Percentiles rank a stretch among this genome's conserved stretches.
Conservation (phyloP, 495 filamentous ascomycete genomes). For the Aspergillus campestris region DNA sequence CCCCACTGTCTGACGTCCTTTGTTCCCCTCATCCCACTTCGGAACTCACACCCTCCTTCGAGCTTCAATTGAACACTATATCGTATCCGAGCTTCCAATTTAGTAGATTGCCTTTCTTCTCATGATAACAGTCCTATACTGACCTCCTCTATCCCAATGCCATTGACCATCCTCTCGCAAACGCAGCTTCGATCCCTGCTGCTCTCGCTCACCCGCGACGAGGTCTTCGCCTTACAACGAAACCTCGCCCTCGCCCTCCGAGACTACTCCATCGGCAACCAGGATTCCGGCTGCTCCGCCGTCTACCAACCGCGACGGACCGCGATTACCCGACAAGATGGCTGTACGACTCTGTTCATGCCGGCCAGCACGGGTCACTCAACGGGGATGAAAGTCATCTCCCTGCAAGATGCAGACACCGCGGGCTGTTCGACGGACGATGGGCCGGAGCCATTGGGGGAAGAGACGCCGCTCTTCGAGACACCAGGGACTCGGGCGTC, state of each 20-base stretch:
- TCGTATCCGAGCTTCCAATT: no score
- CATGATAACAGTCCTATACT: not conserved
- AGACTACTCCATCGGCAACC: conserved; percentile 68
- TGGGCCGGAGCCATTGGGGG: conserved; percentile 10
- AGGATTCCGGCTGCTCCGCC: conserved; percentile 48
- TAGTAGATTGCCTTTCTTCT: no score
- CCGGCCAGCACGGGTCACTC: conserved; percentile 57
- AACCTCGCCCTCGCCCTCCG: conserved; percentile 69
- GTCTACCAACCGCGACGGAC: conserved; percentile 72
- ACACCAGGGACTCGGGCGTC: conserved; percentile 17
- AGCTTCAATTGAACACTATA: no score
- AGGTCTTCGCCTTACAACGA: conserved; percentile 56
- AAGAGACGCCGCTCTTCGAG: conserved; percentile 10
- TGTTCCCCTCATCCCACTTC: no score
- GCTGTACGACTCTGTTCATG: conserved; percentile 87
- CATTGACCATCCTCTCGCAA: conserved; percentile 68
- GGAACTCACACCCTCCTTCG: no score
- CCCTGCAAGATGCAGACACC: conserved; percentile 30
- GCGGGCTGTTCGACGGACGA: conserved; percentile 29
- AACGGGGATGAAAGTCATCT: conserved; percentile 57
- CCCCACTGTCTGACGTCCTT: no score
- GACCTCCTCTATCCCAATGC: conserved; percentile 41
- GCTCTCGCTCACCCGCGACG: conserved; percentile 58
- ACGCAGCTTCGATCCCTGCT: conserved; percentile 61
- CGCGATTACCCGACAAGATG: conserved; percentile 57